Evolutionary conservation across 192 early-diverging fungal genomes (phyloP).

Genomic region (Coemansia sp.): DNA sequence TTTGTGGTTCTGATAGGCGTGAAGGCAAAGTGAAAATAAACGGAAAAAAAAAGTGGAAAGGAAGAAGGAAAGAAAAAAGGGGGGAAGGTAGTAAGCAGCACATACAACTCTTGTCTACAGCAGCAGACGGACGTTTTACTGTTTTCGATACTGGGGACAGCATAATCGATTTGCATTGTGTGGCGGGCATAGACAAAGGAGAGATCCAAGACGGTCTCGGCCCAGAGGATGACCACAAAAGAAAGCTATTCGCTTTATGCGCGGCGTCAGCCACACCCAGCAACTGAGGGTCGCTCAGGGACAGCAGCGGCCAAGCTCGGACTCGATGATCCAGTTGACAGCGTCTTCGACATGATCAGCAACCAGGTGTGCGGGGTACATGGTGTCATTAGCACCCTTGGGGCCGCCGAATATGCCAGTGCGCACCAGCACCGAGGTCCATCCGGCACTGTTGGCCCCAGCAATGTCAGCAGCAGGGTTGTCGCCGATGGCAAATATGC

Average conservation of each 20-base stretch:
- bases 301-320: slow-evolving; percentile 10
- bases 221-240: not conserved
- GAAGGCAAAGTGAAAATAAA: too few relatives aligned
- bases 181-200: too few relatives aligned
- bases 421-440: slow-evolving; percentile 68
- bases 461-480: slow-evolving; percentile 71
- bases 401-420: slow-evolving; percentile 65
- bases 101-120: not conserved
- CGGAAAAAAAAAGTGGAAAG: too few relatives aligned
- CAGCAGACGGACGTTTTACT: too few relatives aligned
- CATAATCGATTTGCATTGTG: not conserved
- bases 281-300: too few relatives aligned
- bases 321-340: slow-evolving; percentile 50
- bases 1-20: too few relatives aligned
- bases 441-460: slow-evolving; percentile 69
- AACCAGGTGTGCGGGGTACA: slow-evolving; percentile 57
- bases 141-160: too few relatives aligned
- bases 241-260: not conserved
- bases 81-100: too few relatives aligned
- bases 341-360: slow-evolving; percentile 67
- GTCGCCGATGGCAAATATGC: slow-evolving; percentile 63
- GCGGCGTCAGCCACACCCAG: not conserved
- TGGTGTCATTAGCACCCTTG: slow-evolving; percentile 48
- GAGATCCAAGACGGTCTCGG: not conserved
- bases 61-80: too few relatives aligned